These are phyloP conservation scores for Colletotrichum musicola DNA, from an alignment of 2,329 filamentous ascomycete genomes.

Conservation along the genomic window DNA sequence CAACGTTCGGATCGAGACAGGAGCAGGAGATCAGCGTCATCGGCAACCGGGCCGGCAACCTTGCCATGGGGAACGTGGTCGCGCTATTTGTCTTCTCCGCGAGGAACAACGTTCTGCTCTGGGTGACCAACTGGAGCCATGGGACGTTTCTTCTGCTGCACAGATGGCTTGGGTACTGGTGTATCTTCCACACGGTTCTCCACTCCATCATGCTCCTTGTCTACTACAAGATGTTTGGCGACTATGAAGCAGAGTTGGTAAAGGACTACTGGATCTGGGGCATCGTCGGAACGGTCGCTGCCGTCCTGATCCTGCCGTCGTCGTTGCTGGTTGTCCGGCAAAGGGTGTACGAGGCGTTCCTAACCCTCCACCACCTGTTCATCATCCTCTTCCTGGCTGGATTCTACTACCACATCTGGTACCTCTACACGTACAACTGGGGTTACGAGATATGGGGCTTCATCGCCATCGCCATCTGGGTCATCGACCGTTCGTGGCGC, in stretches of 20 bases:
- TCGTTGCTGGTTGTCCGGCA: conserved; percentile 49
- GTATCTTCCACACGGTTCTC: conserved; percentile 53
- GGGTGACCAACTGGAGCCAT: conserved; percentile 57
- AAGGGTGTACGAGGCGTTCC: conserved; percentile 55
- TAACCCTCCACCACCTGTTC: conserved; percentile 54
- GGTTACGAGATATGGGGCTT: conserved; percentile 60
- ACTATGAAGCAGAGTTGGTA: conserved; percentile 44
- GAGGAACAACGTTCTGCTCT: conserved; percentile 57
- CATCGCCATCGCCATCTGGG: conserved; percentile 45
- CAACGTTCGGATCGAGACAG: conserved; percentile 39
- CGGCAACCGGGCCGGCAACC: conserved; percentile 50
- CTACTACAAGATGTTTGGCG: conserved; percentile 46
- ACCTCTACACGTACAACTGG: conserved; percentile 49
- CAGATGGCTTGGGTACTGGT: conserved; percentile 58
- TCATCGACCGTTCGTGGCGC: conserved; percentile 58
- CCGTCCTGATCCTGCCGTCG: conserved; percentile 46
- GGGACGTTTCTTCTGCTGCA: conserved; percentile 59
- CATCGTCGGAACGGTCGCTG: conserved; percentile 51
- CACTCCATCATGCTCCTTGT: conserved; percentile 53
- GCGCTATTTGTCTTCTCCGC: conserved; percentile 53
- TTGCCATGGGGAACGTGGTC: conserved; percentile 49
- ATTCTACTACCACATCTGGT: conserved; percentile 54
- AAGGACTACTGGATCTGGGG: conserved; percentile 57
- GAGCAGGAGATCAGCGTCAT: conserved; percentile 44
- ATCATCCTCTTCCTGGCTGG: conserved; percentile 54